These are phyloP conservation scores for Plenodomus lindquistii DNA, from an alignment of 2,329 filamentous ascomycete species.

Conservation along the genomic window DNA sequence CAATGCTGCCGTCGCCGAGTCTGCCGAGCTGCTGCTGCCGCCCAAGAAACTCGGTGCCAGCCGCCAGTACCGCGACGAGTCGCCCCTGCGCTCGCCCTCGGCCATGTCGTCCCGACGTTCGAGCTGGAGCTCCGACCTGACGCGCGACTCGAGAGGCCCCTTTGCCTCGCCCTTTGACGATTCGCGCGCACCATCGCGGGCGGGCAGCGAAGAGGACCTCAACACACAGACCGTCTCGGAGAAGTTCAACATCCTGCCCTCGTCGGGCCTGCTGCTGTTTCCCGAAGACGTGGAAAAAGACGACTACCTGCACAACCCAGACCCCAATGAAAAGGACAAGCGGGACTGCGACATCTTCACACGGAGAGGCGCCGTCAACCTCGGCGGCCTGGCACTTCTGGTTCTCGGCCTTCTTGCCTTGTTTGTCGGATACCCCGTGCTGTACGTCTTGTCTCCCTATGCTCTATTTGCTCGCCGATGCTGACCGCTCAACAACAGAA, in stretches of 20 bases:
- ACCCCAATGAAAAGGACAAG: constrained; percentile 64
- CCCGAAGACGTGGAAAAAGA: constrained; percentile 76
- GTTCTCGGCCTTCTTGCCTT: constrained; percentile 64
- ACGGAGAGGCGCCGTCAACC: constrained; percentile 64
- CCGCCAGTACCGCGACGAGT: constrained; percentile 57
- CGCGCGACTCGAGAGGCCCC: constrained; percentile 56
- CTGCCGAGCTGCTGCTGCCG: constrained; percentile 56
- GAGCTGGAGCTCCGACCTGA: constrained; percentile 67
- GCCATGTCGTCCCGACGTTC: constrained; percentile 63
- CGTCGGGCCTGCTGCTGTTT: constrained; percentile 67
- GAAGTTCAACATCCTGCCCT: constrained; percentile 73
- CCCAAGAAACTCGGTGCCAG: constrained; percentile 54
- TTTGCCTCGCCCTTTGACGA: constrained; percentile 63
- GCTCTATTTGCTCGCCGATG: background rate
- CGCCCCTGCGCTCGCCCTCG: constrained; percentile 55
- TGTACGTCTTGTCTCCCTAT: constrained; percentile 57
- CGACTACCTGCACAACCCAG: constrained; percentile 72
- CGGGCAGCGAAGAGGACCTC: constrained; percentile 67
- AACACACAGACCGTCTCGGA: constrained; percentile 75
- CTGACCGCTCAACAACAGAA: constrained; percentile 48
- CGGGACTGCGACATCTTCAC: constrained; percentile 68
- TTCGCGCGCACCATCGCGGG: constrained; percentile 60
- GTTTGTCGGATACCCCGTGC: constrained; percentile 70
- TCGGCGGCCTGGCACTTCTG: constrained; percentile 65
- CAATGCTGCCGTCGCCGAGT: constrained; percentile 45